Conservation (phyloP, 139 green algal genomes). For the Micractinium conductrix region DNA sequence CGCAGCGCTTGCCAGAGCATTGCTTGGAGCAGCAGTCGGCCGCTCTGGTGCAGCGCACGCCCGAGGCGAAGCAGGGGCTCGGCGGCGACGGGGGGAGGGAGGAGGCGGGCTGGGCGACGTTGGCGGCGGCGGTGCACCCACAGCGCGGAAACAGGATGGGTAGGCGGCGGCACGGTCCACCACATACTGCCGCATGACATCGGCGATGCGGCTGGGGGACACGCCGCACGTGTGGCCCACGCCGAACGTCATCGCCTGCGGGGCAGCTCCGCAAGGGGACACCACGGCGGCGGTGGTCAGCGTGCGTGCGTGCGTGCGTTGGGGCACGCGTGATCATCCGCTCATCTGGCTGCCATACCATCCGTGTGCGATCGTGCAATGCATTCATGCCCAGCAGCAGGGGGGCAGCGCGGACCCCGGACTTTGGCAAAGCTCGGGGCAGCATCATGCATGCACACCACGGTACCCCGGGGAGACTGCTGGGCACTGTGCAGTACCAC, state of each 20-base stretch:
- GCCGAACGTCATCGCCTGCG: constrained; percentile 19
- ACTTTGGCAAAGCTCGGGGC: too few species aligned
- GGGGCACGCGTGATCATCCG: too few species aligned
- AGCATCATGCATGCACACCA: too few species aligned
- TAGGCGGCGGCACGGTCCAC: not conserved
- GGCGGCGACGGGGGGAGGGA: not conserved
- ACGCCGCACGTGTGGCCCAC: constrained; percentile 7
- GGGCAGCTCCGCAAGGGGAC: too few species aligned
- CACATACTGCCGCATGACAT: not conserved
- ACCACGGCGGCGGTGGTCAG: too few species aligned
- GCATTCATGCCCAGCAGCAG: too few species aligned
- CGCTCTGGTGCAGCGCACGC: not conserved
- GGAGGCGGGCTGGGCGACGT: not conserved
- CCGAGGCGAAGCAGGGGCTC: not conserved
- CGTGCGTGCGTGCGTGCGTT: too few species aligned
- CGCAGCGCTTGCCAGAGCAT: not conserved
- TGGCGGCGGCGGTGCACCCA: not conserved
- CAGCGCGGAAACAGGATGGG: not conserved
- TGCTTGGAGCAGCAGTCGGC: constrained; percentile 9
- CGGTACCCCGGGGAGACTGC: too few species aligned
- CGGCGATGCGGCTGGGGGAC: not conserved
- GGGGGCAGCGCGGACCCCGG: too few species aligned
- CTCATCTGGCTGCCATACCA: too few species aligned
- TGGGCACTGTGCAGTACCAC: too few species aligned
- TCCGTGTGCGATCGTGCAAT: too few species aligned